phyloP scores from a whole-genome alignment of 1,284 basidiomycete species.

The Exobasidium rhododendri region DNA sequence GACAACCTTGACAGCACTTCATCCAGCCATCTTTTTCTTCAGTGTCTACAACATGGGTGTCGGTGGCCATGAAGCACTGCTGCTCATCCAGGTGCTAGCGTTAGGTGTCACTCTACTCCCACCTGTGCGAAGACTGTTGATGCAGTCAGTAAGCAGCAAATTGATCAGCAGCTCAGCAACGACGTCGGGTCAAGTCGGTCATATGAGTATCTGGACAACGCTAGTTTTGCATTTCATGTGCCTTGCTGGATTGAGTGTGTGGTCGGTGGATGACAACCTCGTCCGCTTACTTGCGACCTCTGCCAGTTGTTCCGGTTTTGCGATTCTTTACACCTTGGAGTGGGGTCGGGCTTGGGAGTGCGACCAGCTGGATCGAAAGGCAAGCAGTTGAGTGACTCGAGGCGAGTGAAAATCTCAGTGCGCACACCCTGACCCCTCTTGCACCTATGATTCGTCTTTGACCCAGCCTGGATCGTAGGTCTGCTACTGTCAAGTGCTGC shows the following conservation, averaged over 20 bases:
- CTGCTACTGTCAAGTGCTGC: slow-evolving; percentile 34
- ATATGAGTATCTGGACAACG: background rate
- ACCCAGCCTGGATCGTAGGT: slow-evolving; percentile 39
- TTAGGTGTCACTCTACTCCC: slow-evolving; percentile 25
- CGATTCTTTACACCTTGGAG: slow-evolving; percentile 33
- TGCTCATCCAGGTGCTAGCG: slow-evolving; percentile 39
- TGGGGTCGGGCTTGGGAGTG: slow-evolving; percentile 46
- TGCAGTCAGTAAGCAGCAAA: background rate
- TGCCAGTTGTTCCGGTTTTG: slow-evolving; percentile 25
- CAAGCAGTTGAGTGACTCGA: background rate
- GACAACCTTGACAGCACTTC: slow-evolving; percentile 78
- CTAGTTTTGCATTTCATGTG: background rate
- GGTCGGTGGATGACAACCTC: slow-evolving; percentile 25
- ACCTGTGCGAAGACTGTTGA: slow-evolving; percentile 2
- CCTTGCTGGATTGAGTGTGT: slow-evolving; percentile 16
- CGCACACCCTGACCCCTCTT: background rate
- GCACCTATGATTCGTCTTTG: background rate
- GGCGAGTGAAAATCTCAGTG: background rate
- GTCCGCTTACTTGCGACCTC: slow-evolving; percentile 30
- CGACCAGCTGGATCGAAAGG: slow-evolving; percentile 25
- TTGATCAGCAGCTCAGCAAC: background rate
- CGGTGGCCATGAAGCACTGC: slow-evolving; percentile 42
- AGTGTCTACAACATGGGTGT: slow-evolving; percentile 49
- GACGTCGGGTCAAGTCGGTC: background rate
- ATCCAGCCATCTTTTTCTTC: slow-evolving; percentile 59